Base-by-base conservation (phyloP, 371 early-diverging fungal genomes). In the Nematocida homosporus region DNA sequence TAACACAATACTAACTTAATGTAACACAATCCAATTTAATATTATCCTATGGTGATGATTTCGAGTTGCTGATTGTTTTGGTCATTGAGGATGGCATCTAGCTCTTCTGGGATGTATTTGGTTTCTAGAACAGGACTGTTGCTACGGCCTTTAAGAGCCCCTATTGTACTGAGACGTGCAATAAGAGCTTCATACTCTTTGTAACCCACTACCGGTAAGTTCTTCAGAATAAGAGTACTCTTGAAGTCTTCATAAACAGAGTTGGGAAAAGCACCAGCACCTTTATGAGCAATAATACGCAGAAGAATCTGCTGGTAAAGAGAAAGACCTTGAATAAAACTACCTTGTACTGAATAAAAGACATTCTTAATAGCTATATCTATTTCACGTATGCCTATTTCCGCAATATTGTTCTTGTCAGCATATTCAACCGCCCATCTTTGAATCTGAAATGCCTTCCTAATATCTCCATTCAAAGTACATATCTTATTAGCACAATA, bases 401-500 rank as follows among this genome's bases (percentile, higher is more conserved):
- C 30, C 5, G 13, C 25, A 13, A 61, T 8, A 2, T 25, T n/a
- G 34, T 72, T 51, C 13, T 40, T 63, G 25, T 55, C 37, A 5
- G 65, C 27, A 50, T 60, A 57, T 37, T 79, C 77, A 25, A 66
- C 51, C 42, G 76, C 68, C 16, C 68, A 50, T 87, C 89, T 85
- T 83, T 92, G 92, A 37, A 95, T 92, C 82, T 95, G 95, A 63
- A 93, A 83, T 0, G 92, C 93, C 18, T 93, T 87, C 41, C 98
- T 87, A 27, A 94, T 94, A 86, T 97, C 98, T 1, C 97, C 97
- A 53, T 90, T 90, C 3, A 96, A 90, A 0, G 92, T 89, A 63
- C 91, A 90, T 2, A 96, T 91, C 83, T 92, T 93, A 47, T 93
- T 89, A 1, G 95, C 90, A 30, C 91, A 90, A 81, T 92, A 88